These are phyloP conservation scores for Loxodes magnus DNA, from an alignment of 73 alveolate species.

Conservation along the genomic window DNA sequence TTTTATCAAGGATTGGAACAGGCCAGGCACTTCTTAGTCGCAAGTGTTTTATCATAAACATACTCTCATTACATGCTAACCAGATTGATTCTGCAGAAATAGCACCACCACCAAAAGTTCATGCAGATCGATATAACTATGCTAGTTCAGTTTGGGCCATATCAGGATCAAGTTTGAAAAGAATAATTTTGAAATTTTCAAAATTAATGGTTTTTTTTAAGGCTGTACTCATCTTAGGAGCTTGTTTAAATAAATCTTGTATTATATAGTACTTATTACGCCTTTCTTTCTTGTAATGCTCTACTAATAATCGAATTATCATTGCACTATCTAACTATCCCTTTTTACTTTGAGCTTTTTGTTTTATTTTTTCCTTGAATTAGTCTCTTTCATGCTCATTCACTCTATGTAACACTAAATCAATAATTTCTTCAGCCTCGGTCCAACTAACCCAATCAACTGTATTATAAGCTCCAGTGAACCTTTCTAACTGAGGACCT, in stretches of 20 bases:
- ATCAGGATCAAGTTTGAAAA: not conserved
- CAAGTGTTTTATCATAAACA: not conserved
- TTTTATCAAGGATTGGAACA: not conserved
- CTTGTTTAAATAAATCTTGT: not conserved
- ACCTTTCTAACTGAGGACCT: constrained; percentile 49
- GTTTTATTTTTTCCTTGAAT: not conserved
- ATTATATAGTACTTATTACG: not conserved
- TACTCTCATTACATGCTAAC: not conserved
- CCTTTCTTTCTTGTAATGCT: constrained; percentile 4
- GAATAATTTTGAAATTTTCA: not conserved
- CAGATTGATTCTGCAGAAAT: constrained; percentile 1
- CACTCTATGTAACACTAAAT: constrained; percentile 13
- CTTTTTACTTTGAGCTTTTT: not conserved
- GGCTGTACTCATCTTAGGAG: not conserved
- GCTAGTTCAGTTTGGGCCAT: not conserved
- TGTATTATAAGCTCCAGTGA: constrained; percentile 32
- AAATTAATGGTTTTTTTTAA: not conserved
- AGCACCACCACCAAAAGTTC: not conserved
- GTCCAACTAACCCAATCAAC: constrained; percentile 24
- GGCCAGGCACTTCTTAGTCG: not conserved
- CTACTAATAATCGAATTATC: constrained; percentile 28
- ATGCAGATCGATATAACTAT: not conserved
- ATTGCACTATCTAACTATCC: constrained; percentile 23
- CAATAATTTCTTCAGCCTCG: constrained; percentile 31
- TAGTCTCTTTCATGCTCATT: not conserved